Evolutionary conservation across 495 filamentous ascomycete genomes (phyloP), one percentile per base, ranked within the genome.

Genomic region (Talaromyces liani): DNA sequence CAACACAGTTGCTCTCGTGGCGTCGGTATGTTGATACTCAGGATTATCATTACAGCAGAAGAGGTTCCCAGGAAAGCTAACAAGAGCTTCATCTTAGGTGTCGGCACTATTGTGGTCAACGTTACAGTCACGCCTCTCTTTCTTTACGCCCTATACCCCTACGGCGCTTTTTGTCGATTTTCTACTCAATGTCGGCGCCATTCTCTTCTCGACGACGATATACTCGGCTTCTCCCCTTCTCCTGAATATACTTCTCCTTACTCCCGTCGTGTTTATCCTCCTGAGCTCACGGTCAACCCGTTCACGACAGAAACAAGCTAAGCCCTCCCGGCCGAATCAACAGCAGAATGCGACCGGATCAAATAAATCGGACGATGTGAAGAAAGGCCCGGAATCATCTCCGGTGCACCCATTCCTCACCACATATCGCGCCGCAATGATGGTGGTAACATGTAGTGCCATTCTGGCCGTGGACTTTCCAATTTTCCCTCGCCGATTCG

Each of bases 391-490:
- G 3, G 79, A 84, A 59, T 75, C 80, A 10, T 75, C 97, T 12
- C 91, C 95, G 0, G 85, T 87, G 47, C 93, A 93, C 72, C 90
- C 93, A 1, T 98, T 96, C 75, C 74, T 99, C 64, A 97, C 94
- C 0, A 89, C 85, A 22, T 98, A 98, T 68, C 86, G 94, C 39
- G 91, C 89, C 1, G 82, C 84, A 31, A 96, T 99, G 92, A 85
- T 99, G 80, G 81, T 96, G n/a, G 79, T 91, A 34, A 99, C 95
- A 22, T 96, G 92, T 69, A 73, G 92, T 27, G 91, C 91, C 57
- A 98, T 99, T 65, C 83, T 99, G n/a, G 94, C 95, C 9, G 94
- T 99, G 22, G 94, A 99, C 75, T 99, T 99, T 70, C 84, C 80
- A 20, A 77, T 95, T 58, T 99, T 99, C 66, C 94, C 94, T 2